phyloP scores from a whole-genome alignment of 2,329 filamentous ascomycete genomes.

The Penicillium occitanis region DNA sequence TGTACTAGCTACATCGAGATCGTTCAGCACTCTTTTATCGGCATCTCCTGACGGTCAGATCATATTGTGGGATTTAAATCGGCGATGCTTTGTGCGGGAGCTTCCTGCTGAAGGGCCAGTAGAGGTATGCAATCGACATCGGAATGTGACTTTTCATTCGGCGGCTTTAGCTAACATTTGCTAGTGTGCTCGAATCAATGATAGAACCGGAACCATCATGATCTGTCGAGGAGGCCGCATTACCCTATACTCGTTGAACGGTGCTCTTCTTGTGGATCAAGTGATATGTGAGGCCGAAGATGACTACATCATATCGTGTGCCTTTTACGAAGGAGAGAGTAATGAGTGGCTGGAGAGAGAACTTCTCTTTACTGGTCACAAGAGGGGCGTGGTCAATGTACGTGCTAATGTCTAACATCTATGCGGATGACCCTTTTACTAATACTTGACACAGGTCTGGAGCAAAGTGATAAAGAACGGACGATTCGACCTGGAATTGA shows the following conservation, averaged over 20 bases:
- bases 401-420: constrained; percentile 19
- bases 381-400: constrained; percentile 75
- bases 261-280: constrained; percentile 76
- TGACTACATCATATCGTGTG: constrained; percentile 76
- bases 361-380: constrained; percentile 86
- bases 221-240: constrained; percentile 75
- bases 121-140: constrained; percentile 37
- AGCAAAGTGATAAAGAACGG: constrained; percentile 59
- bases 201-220: constrained; percentile 85
- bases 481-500: constrained; percentile 72
- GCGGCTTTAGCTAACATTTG: constrained; percentile 31
- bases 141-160: neutral
- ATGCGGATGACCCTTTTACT: neutral
- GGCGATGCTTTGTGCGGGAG: constrained; percentile 78
- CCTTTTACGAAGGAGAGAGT: constrained; percentile 87
- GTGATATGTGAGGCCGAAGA: constrained; percentile 71
- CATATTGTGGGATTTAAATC: constrained; percentile 92
- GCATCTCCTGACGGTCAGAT: constrained; percentile 78
- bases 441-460: constrained; percentile 50
- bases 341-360: constrained; percentile 90
- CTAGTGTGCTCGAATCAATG: constrained; percentile 82
- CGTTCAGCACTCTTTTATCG: constrained; percentile 84
- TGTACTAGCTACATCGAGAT: constrained; percentile 78
- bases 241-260: constrained; percentile 83
- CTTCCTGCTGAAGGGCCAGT: constrained; percentile 59